A percentile compares a stretch with the other conserved stretches of the same genome.
Evolutionary conservation across 192 early-diverging fungal genomes (phyloP).

Genomic region (Rhizoclosmatium sp.): DNA sequence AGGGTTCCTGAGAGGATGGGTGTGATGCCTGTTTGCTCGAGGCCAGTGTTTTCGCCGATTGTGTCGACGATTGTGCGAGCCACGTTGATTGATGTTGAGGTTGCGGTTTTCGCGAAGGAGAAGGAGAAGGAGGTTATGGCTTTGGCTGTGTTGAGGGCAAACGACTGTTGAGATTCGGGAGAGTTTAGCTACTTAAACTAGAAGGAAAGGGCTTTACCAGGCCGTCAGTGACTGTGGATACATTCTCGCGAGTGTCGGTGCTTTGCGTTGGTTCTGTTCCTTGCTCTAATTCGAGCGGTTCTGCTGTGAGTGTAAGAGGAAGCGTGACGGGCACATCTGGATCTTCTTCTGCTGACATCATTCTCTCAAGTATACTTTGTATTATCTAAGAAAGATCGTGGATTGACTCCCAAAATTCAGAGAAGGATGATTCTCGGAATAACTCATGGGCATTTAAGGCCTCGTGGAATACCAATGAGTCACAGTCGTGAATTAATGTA

Average conservation of each 20-base stretch:
- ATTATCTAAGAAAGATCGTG: too few species aligned
- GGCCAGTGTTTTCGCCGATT: slow-evolving; percentile 47
- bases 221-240: slow-evolving; percentile 27
- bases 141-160: slow-evolving; percentile 43
- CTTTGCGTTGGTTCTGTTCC: too few species aligned
- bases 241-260: slow-evolving; percentile 7
- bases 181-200: neutral
- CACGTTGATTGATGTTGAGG: slow-evolving; percentile 38
- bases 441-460: too few species aligned
- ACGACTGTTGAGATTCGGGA: slow-evolving; percentile 20
- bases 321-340: too few species aligned
- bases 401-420: too few species aligned
- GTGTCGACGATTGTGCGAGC: slow-evolving; percentile 44
- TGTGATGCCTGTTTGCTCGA: slow-evolving; percentile 41
- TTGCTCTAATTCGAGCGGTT: too few species aligned
- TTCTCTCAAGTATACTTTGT: too few species aligned
- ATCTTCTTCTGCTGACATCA: too few species aligned
- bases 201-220: slow-evolving; percentile 8
- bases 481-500: too few species aligned
- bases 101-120: slow-evolving; percentile 47
- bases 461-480: too few species aligned
- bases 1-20: slow-evolving; percentile 41
- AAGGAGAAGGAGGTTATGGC: slow-evolving; percentile 46
- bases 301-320: too few species aligned
- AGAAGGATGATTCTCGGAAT: too few species aligned